Evolutionary conservation across 140 eudicot species (phyloP).

Genomic region (Bidens hawaiensis): DNA sequence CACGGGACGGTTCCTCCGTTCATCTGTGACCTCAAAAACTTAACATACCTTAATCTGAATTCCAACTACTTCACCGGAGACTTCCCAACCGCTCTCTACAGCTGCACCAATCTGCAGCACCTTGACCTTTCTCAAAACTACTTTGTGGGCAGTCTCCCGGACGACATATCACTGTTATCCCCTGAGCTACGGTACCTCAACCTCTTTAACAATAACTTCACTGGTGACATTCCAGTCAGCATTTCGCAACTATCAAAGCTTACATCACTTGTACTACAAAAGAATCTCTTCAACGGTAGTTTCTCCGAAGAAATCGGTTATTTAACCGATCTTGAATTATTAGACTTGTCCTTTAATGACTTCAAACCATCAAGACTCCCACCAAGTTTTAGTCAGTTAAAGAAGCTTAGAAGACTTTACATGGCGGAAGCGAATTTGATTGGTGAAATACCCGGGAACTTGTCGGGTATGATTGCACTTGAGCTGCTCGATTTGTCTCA

Average conservation of each 20-base stretch:
- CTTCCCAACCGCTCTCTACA: constrained; percentile 64
- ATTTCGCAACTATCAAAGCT: constrained; percentile 47
- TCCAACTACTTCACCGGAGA: constrained; percentile 45
- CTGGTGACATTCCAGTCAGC: constrained; percentile 57
- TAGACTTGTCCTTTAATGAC: constrained; percentile 29
- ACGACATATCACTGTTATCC: constrained; percentile 43
- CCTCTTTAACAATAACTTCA: constrained; percentile 52
- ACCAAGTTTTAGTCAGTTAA: constrained; percentile 35
- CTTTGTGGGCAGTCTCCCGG: constrained; percentile 48
- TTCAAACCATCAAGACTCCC: constrained; percentile 54
- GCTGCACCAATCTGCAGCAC: constrained; percentile 57
- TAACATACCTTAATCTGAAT: constrained; percentile 44
- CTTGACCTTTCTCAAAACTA: constrained; percentile 59
- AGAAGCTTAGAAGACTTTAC: constrained; percentile 33
- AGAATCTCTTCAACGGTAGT: constrained; percentile 30
- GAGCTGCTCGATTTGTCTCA: constrained; percentile 51
- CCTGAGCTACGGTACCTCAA: constrained; percentile 30
- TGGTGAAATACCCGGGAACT: constrained; percentile 59
- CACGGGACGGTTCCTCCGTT: too few relatives aligned
- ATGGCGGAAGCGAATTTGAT: constrained; percentile 54
- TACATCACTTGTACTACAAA: constrained; percentile 27
- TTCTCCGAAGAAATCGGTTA: constrained; percentile 63
- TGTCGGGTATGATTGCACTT: constrained; percentile 40
- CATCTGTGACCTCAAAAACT: constrained; percentile 67
- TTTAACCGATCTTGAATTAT: constrained; percentile 42